These are phyloP conservation scores for Acmispon strigosus DNA, from an alignment of 306 rosid species.

Conservation along the genomic window DNA sequence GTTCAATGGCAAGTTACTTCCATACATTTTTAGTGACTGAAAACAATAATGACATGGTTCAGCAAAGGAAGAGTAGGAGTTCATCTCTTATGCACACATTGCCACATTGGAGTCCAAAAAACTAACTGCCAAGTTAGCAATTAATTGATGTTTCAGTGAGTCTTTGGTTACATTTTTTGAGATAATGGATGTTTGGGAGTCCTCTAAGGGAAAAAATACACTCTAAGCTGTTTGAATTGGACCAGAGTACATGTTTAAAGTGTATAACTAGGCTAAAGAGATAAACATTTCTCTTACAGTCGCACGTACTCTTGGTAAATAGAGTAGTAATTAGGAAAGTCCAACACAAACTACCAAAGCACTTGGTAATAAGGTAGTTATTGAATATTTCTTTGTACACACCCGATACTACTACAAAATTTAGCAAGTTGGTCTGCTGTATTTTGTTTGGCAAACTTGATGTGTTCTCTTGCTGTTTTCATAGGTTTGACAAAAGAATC, in stretches of 20 bases:
- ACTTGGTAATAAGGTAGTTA: neutral
- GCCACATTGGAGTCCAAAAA: no score
- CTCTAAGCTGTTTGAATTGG: neutral
- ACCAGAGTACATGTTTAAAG: neutral
- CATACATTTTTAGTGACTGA: no score
- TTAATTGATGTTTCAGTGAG: no score
- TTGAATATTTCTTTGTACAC: neutral
- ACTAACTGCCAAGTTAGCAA: no score
- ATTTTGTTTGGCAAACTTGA: neutral
- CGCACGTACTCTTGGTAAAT: neutral
- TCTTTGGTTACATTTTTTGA: no score
- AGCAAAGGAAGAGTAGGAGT: no score
- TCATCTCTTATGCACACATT: no score
- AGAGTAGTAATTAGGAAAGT: neutral
- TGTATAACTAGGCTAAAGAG: constrained; percentile 34
- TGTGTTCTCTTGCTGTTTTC: constrained; percentile 13
- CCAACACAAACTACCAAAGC: neutral
- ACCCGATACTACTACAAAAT: no score
- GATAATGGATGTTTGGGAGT: no score
- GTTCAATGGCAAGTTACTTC: no score
- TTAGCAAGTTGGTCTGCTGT: neutral
- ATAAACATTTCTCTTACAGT: neutral
- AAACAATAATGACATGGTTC: no score
- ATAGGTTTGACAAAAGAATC: constrained; percentile 95
- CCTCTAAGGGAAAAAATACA: neutral